These are phyloP conservation scores for Exophiala mesophila DNA, from an alignment of 2,329 filamentous ascomycete species.

Conservation along the genomic window DNA sequence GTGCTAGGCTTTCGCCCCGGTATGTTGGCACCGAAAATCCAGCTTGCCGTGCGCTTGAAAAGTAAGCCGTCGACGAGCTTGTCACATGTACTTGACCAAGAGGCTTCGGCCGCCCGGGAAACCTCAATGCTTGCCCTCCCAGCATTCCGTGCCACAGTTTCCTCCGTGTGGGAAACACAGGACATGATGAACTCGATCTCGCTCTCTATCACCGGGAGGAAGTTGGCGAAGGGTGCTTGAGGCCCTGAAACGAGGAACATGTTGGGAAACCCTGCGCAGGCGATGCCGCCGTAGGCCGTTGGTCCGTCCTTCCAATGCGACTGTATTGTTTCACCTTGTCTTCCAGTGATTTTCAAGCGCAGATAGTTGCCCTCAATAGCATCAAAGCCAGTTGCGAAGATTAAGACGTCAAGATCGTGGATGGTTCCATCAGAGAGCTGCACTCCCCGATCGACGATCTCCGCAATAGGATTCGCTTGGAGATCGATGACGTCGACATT, in stretches of 20 bases:
- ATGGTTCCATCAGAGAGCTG: constrained; percentile 34
- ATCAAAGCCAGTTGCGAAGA: constrained; percentile 43
- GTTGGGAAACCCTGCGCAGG: constrained; percentile 41
- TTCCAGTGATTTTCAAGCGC: constrained; percentile 35
- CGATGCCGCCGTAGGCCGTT: constrained; percentile 37
- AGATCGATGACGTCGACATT: constrained; percentile 46
- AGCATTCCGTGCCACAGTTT: too few species aligned
- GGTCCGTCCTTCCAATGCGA: constrained; percentile 34
- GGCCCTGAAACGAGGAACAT: constrained; percentile 50
- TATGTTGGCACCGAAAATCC: constrained; percentile 51
- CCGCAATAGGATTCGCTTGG: constrained; percentile 38
- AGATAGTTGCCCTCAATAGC: constrained; percentile 38
- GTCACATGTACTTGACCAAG: constrained; percentile 48
- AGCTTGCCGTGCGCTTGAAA: constrained; percentile 46
- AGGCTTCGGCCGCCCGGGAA: constrained; percentile 39
- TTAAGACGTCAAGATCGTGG: constrained; percentile 37
- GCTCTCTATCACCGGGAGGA: constrained; percentile 49
- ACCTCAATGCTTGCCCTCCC: too few species aligned
- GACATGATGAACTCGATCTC: constrained; percentile 47
- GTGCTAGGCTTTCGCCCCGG: constrained; percentile 42
- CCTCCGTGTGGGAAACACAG: constrained; percentile 8
- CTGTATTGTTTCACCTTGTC: constrained; percentile 32
- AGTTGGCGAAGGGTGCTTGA: constrained; percentile 53
- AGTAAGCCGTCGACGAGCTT: constrained; percentile 30
- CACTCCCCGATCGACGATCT: constrained; percentile 38